Conservation (phyloP, 1,139 yeast species). For the Komagataea norvegica region DNA sequence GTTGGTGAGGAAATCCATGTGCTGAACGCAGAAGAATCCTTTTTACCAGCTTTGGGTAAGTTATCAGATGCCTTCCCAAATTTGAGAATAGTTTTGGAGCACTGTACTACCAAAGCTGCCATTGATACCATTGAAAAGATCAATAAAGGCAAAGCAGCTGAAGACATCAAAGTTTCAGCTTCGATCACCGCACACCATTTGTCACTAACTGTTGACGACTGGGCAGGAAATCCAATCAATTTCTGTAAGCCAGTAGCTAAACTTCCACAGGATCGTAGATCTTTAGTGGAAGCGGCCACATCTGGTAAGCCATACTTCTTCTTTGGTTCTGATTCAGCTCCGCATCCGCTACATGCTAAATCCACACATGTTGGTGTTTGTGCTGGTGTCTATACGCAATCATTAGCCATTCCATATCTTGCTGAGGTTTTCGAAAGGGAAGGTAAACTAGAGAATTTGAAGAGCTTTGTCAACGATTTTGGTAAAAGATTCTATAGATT, state of each 20-base stretch:
- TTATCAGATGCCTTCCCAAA: constrained; percentile 82
- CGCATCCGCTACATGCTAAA: constrained; percentile 81
- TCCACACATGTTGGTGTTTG: constrained; percentile 79
- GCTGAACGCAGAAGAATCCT: constrained; percentile 87
- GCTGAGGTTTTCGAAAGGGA: constrained; percentile 79
- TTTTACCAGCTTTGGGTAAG: constrained; percentile 83
- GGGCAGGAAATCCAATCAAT: constrained; percentile 96
- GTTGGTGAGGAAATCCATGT: constrained; percentile 61
- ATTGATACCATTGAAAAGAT: constrained; percentile 68
- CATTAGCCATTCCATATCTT: constrained; percentile 73
- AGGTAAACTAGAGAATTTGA: constrained; percentile 59
- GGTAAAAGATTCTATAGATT: constrained; percentile 71
- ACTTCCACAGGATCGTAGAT: constrained; percentile 75
- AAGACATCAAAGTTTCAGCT: constrained; percentile 66
- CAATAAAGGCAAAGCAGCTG: constrained; percentile 46
- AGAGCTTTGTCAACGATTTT: constrained; percentile 67
- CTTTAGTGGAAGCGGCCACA: constrained; percentile 81
- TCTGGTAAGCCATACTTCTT: constrained; percentile 91
- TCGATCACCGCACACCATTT: constrained; percentile 95
- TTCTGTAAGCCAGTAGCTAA: constrained; percentile 98
- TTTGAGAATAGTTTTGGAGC: constrained; percentile 84
- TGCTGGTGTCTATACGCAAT: constrained; percentile 95
- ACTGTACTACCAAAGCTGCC: constrained; percentile 90
- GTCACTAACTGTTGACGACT: constrained; percentile 79
- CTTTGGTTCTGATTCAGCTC: constrained; percentile 97